phyloP scores from a whole-genome alignment of 2,329 filamentous ascomycete genomes.

The Fusarium ramigenum region DNA sequence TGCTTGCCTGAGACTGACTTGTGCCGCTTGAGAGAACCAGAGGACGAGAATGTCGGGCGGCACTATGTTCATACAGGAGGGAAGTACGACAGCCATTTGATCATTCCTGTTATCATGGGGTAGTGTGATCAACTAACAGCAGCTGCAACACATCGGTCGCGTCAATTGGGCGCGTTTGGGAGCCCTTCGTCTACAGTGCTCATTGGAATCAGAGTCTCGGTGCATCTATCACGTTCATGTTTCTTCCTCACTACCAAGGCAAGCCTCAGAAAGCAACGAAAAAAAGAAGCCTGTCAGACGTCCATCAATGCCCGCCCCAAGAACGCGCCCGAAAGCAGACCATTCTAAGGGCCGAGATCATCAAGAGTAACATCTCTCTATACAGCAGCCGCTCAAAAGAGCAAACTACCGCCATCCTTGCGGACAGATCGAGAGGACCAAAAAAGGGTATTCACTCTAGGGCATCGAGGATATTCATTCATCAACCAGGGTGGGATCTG shows the following conservation, averaged over 20 bases:
- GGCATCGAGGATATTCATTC: conserved; percentile 77
- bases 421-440: conserved; percentile 42
- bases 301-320: conserved; percentile 85
- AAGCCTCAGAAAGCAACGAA: conserved; percentile 63
- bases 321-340: conserved; percentile 81
- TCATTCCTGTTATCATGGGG: not conserved
- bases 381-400: conserved; percentile 61
- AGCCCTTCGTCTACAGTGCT: no score
- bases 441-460: conserved; percentile 42
- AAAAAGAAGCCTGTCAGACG: conserved; percentile 82
- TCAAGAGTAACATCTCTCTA: conserved; percentile 79
- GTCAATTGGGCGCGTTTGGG: no score
- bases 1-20: not conserved
- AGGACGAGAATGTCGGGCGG: not conserved
- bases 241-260: conserved; percentile 63
- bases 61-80: not conserved
- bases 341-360: conserved; percentile 85
- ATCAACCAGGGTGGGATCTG: conserved; percentile 74
- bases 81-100: not conserved
- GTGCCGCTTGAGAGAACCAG: not conserved
- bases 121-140: not conserved
- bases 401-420: conserved; percentile 64
- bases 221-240: no score
- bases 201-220: no score
- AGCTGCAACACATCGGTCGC: no score